Evolutionary conservation across 495 filamentous ascomycete species (phyloP), one percentile per base, ranked within the genome.

Genomic region (Hypoxylon cercidicola): DNA sequence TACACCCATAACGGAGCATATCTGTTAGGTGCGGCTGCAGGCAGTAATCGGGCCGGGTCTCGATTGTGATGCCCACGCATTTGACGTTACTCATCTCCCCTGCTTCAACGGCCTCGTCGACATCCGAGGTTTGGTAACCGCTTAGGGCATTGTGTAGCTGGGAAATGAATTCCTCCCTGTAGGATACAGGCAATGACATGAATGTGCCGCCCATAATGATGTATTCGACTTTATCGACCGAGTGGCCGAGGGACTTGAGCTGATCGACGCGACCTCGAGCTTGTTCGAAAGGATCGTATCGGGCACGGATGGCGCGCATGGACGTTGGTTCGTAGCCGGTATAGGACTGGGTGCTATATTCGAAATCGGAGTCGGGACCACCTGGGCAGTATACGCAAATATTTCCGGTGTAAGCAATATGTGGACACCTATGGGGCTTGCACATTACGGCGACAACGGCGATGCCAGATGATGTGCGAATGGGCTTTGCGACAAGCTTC

Each of bases 381-480:
- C 95, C 95, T 18, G 95, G 95, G 74, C 95, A 99, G 79, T 99
- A 99, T 55, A 99, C 96, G 75, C 96, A 99, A 59, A 99, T 98
- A 71, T 98, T 99, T 70, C 95, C 95, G 1, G 96, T 98, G 76
- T 87, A 99, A 9, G 95, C 92, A 62, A 98, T 99, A 73, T 99
- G 95, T 25, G 95, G 95, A 72, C 95, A 99, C 64, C 95, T 86
- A 74, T 99, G 95, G 28, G 95, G 95, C 77, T 98, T 99, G 83
- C 95, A 98, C 95, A 99, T 98, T 53, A 99, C 96, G 15, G 96
- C 95, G 37, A 99, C 95, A 9, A 99, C 96, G n/a, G 95, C 96
- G 67, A 99, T 98, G 34, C 95, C 95, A 39, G 94, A 97, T 4
- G 94, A 95, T 11, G 92, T 96, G 72, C 95, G 83, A 64, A 99